Evolutionary conservation across 148 eudicot species (phyloP).

Genomic region (Pouteria glomerata): DNA sequence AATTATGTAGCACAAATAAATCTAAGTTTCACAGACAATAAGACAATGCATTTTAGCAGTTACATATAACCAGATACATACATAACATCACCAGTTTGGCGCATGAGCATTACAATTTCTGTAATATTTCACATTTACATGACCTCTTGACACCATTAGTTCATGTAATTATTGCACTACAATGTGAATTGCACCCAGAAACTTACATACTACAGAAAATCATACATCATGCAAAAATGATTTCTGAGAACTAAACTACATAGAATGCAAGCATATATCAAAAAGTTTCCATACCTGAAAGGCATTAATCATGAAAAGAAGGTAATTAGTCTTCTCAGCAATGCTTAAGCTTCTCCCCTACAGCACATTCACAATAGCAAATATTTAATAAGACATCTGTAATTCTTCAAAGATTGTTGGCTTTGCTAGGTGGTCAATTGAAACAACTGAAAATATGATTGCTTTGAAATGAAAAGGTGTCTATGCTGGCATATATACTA

Average conservation of each 20-base stretch:
- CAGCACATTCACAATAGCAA: slow-evolving; percentile 16
- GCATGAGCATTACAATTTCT: no score
- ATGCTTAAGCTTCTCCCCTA: slow-evolving; percentile 77
- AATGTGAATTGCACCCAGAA: not conserved
- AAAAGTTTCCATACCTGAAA: slow-evolving; percentile 59
- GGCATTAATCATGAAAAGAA: slow-evolving; percentile 95
- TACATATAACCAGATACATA: no score
- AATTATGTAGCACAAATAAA: not conserved
- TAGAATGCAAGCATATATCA: not conserved
- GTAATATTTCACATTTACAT: no score
- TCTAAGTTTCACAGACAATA: no score
- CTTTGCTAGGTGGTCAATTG: not conserved
- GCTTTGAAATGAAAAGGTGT: not conserved
- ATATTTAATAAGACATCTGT: not conserved
- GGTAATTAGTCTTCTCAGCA: slow-evolving; percentile 90
- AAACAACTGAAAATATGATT: not conserved
- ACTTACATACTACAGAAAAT: not conserved
- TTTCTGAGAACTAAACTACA: not conserved
- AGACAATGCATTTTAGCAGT: no score
- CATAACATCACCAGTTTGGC: no score
- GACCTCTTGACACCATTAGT: no score
- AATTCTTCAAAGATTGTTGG: not conserved
- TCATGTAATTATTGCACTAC: no score
- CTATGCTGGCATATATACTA: not conserved
- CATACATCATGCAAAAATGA: not conserved